Evolutionary conservation across 1,139 yeast genomes (phyloP).

Genomic region (Taphrina pruni): DNA sequence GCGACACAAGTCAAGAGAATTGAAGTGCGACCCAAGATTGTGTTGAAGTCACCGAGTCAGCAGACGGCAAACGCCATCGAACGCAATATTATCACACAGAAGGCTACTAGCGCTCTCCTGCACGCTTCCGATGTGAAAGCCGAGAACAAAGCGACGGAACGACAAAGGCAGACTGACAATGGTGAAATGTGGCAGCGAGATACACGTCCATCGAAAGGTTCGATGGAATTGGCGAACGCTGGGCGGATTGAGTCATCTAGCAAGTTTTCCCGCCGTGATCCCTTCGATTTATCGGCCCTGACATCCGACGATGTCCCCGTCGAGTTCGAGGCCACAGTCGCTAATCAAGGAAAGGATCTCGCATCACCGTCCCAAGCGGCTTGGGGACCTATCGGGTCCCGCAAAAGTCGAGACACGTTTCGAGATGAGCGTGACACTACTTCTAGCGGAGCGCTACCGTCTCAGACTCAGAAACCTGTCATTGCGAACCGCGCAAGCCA

Average conservation of each 20-base stretch:
- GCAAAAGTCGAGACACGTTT: not conserved
- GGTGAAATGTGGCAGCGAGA: conserved; percentile 1
- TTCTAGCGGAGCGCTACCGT: not conserved
- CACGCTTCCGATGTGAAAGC: not conserved
- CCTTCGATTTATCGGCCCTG: conserved; percentile 6
- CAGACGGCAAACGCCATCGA: not conserved
- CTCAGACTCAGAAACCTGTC: not conserved
- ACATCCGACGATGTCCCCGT: conserved; percentile 4
- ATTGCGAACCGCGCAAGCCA: not conserved
- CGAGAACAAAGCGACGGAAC: not conserved
- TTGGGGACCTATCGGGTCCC: conserved; percentile 40
- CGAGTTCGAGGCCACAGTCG: not conserved
- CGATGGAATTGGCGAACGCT: not conserved
- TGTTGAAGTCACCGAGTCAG: not conserved
- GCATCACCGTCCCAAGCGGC: conserved; percentile 7
- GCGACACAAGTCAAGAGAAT: not conserved
- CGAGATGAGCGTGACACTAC: not conserved
- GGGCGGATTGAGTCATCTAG: not conserved
- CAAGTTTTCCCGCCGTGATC: conserved; percentile 11
- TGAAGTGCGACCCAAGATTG: conserved; percentile 14
- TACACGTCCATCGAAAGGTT: not conserved
- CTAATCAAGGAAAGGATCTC: not conserved
- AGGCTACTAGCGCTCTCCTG: conserved; percentile 1
- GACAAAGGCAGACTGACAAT: not conserved
- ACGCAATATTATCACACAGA: not conserved